Evolutionary conservation across 1,284 basidiomycete species (phyloP).

Genomic region (Apiotrichum laibachii): DNA sequence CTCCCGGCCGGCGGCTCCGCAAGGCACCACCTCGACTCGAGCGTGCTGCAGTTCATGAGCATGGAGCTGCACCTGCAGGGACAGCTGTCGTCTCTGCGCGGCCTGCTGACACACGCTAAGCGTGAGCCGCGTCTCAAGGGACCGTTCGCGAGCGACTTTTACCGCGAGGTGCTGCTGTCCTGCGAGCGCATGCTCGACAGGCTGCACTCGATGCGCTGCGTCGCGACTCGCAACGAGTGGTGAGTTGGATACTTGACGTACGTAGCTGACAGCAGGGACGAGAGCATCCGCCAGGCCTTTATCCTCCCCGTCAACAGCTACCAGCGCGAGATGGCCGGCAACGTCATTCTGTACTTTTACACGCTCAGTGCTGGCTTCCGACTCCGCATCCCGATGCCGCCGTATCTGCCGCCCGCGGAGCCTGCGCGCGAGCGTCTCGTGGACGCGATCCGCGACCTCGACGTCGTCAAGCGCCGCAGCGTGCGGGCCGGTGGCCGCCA

Average conservation of each 20-base stretch:
- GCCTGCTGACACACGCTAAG: slow-evolving; percentile 77
- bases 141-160: slow-evolving; percentile 78
- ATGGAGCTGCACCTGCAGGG: slow-evolving; percentile 94
- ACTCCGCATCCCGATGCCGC: slow-evolving; percentile 85
- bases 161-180: slow-evolving; percentile 76
- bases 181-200: slow-evolving; percentile 81
- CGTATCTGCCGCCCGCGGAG: slow-evolving; percentile 90
- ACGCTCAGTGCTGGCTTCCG: slow-evolving; percentile 80
- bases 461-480: slow-evolving; percentile 68
- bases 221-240: slow-evolving; percentile 91
- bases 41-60: slow-evolving; percentile 78
- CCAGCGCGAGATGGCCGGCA: slow-evolving; percentile 82
- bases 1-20: slow-evolving; percentile 10
- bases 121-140: slow-evolving; percentile 94
- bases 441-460: slow-evolving; percentile 74
- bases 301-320: slow-evolving; percentile 83
- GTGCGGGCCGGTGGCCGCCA: slow-evolving; percentile 65
- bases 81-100: slow-evolving; percentile 77
- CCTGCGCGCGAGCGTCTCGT: slow-evolving; percentile 74
- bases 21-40: slow-evolving; percentile 35
- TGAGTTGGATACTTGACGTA: slow-evolving; percentile 53
- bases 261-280: slow-evolving; percentile 29
- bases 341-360: slow-evolving; percentile 88
- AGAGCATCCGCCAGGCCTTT: slow-evolving; percentile 68
- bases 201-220: slow-evolving; percentile 91